A percentile compares a stretch with the other conserved stretches of the same genome.
Conservation (phyloP, 2,329 filamentous ascomycete species). For the Pseudocercospora fuligena region DNA sequence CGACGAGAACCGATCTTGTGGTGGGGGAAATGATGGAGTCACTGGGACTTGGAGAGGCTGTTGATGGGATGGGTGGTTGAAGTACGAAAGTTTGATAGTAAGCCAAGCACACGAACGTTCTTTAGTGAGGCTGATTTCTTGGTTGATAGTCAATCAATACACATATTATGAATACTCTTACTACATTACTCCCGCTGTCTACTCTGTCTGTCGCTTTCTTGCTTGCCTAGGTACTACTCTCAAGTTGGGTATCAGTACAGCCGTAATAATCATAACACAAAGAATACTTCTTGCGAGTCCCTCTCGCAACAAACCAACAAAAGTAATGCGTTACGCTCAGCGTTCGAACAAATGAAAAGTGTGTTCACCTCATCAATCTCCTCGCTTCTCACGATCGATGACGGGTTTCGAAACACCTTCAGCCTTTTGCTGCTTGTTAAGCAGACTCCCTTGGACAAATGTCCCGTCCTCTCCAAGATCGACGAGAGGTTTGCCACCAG, state of each 20-base stretch:
- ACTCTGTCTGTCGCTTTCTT: conserved; percentile 16
- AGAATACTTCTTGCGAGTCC: neutral
- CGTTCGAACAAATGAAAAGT: neutral
- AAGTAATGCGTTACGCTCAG: conserved; percentile 2
- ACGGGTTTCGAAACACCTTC: conserved; percentile 40
- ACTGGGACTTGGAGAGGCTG: too few species aligned
- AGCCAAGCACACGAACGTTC: too few species aligned
- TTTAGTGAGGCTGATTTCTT: too few species aligned
- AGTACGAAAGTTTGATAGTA: too few species aligned
- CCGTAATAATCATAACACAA: conserved; percentile 14
- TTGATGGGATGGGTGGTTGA: too few species aligned
- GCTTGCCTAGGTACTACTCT: conserved; percentile 12
- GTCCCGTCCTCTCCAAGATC: conserved; percentile 47
- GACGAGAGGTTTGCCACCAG: conserved; percentile 50
- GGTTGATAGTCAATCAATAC: neutral
- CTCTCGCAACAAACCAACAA: neutral
- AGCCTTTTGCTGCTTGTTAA: conserved; percentile 48
- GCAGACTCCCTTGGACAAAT: conserved; percentile 55
- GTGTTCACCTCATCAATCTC: conserved; percentile 9
- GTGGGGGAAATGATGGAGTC: too few species aligned
- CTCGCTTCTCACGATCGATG: conserved; percentile 45
- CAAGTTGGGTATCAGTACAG: conserved; percentile 5
- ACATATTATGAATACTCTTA: conserved; percentile 6
- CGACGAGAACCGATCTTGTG: too few species aligned
- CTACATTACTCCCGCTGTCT: conserved; percentile 8